Conservation (phyloP, 345 rosid species). For the Draba incana region DNA sequence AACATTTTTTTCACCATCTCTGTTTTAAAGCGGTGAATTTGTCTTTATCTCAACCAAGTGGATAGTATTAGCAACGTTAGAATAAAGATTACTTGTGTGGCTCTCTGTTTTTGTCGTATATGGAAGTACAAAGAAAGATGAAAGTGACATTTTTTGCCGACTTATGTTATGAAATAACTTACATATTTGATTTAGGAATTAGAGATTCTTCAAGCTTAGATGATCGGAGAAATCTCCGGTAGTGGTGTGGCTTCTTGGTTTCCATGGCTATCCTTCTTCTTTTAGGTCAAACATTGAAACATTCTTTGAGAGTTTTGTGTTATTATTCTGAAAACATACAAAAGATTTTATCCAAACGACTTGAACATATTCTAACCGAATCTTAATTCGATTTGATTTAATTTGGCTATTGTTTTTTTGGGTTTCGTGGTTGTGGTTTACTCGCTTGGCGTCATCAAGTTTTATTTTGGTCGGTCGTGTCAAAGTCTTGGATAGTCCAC, state of each 20-base stretch:
- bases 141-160: not conserved
- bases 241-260: too few relatives aligned
- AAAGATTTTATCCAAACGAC: slow-evolving; percentile 27
- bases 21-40: slow-evolving; percentile 11
- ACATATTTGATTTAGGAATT: too few relatives aligned
- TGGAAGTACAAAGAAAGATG: slow-evolving; percentile 3
- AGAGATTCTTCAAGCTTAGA: too few relatives aligned
- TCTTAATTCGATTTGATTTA: slow-evolving; percentile 8
- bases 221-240: too few relatives aligned
- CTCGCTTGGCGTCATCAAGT: slow-evolving; percentile 17
- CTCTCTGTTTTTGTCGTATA: slow-evolving; percentile 2
- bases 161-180: too few relatives aligned
- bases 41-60: slow-evolving; percentile 26
- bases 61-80: not conserved
- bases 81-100: slow-evolving; percentile 3
- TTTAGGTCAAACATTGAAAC: too few relatives aligned
- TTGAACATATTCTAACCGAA: slow-evolving; percentile 10
- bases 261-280: too few relatives aligned
- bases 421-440: slow-evolving; percentile 22
- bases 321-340: not conserved
- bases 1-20: not conserved
- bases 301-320: too few relatives aligned
- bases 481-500: not conserved
- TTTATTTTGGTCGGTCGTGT: not conserved
- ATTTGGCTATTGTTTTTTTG: not conserved